Evolutionary conservation across 2,329 filamentous ascomycete genomes (phyloP), one percentile per base, ranked within the genome.

Genomic region (Exophiala sp.): DNA sequence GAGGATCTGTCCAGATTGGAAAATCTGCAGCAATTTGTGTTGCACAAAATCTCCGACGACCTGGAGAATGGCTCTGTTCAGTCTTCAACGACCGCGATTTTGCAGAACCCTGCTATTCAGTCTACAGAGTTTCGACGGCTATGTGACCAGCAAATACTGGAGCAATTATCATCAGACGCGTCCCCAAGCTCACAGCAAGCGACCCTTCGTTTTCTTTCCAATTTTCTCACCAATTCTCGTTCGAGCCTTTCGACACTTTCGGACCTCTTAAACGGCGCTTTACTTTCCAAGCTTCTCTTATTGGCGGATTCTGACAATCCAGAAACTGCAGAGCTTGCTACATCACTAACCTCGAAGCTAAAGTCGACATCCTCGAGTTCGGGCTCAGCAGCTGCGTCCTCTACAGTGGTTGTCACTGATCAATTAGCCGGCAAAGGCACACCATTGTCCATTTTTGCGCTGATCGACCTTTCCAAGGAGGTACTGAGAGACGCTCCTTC

Each of bases 391-490:
- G 38, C 52, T 16, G 39, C 50, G 12, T 54, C 57, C 36, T 57
- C 54, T 20, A 11, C 59, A n/a, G 36, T 36, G 2, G 47, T 64
- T 8, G 59, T 64, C 41, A 41, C 47, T 10, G 60, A 64, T 20
- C 62, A 64, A 38, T 47, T 64, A 11, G 52, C 55, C 14, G 61
- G 62, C 29, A 48, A 41, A 20, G 57, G 57, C 12, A 47, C 52
- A 35, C 54, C 52, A 21, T 50, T 64, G n/a, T 57, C 59, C 11
- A 59, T 63, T 24, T 47, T 54, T 40, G 45, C 52, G 11, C 46
- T 86, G n/a, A 69, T 82, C 12, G 74, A 76, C 33, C 74, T 85
- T 49, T 77, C 78, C 2, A 71, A 73, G 53, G 78, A 79, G 47
- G 64, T 79, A 4, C 52, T 81, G 41, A 70, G 71, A 16, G 66